Evolutionary conservation across 2,329 filamentous ascomycete species (phyloP), one percentile per base, ranked within the genome.

Genomic region (Fusarium sulawesiense): DNA sequence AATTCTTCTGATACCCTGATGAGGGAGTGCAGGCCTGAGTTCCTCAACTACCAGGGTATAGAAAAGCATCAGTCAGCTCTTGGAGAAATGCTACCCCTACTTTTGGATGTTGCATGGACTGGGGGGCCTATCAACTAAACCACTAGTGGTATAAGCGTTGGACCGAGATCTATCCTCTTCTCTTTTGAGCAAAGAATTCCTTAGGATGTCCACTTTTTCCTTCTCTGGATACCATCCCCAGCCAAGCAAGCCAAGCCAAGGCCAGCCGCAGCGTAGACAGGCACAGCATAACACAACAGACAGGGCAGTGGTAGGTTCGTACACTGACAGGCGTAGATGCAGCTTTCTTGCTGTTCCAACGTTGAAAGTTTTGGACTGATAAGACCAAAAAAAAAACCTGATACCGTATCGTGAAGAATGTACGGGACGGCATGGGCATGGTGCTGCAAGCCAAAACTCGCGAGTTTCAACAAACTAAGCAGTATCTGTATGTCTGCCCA

Each of bases 41-140:
- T n/a, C 18, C 18, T 37, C 18, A 37, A n/a, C 34, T 37, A 12
- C 34, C 34, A 51, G 37, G 48, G 25, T 51, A 25, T 23, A 51
- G 49, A 29, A 41, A 51, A n/a, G 30, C 32, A 51, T 51, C 49
- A 51, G 49, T 51, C 34, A 51, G 49, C 49, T 42, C 49, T 51
- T 51, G 49, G 49, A 51, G 49, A 51, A 41, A 51, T 51, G 34
- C 34, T 51, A 51, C 49, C 49, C 49, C 34, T 51, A 51, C 49
- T 51, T 51, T 46, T 42, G 25, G 49, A 23, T 37, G 49, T 29
- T 41, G 49, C 49, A 41, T 51, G 23, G 34, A 44, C 20, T 11
- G n/a, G 21, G 21, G 21, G 34, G 49, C 9, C 49, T 29, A 42
- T 51, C 49, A 42, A 51, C 49, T 51, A 51, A 16, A 25, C 34